phyloP scores from a whole-genome alignment of 2,329 filamentous ascomycete genomes.

The Stemphylium lycopersici region DNA sequence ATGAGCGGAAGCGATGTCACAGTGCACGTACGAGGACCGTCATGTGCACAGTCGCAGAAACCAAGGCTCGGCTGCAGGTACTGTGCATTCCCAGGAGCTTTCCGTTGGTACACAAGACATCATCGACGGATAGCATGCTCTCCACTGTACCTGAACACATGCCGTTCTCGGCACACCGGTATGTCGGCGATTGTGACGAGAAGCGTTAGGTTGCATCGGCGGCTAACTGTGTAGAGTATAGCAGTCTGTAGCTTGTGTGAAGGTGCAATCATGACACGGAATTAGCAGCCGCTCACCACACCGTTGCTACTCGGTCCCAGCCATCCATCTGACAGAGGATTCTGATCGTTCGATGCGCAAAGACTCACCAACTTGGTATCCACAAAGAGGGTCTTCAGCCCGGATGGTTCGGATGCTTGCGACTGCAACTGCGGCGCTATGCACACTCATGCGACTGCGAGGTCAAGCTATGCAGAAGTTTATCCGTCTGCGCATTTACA shows the following conservation, averaged over 20 bases:
- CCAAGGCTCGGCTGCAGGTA: slow-evolving; percentile 1
- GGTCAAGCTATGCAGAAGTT: not conserved
- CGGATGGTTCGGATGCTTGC: not conserved
- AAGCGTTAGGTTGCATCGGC: not conserved
- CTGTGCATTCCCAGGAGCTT: not conserved
- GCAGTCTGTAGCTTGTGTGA: not conserved
- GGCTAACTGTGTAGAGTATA: slow-evolving; percentile 6
- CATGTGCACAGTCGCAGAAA: not conserved
- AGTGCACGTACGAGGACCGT: not conserved
- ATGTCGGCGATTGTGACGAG: slow-evolving; percentile 4
- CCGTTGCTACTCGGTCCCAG: slow-evolving; percentile 2
- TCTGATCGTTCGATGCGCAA: not conserved
- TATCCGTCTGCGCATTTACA: not conserved
- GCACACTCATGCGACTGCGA: not conserved
- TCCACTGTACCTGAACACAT: slow-evolving; percentile 8
- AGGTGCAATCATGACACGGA: not conserved
- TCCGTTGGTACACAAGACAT: not conserved
- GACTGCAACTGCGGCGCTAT: not conserved
- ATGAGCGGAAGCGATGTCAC: not conserved
- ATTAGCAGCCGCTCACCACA: not conserved
- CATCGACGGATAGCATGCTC: not conserved
- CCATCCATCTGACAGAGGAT: not conserved
- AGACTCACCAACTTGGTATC: not conserved
- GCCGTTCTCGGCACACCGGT: slow-evolving; percentile 16
- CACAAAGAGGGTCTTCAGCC: not conserved